Evolutionary conservation across 495 filamentous ascomycete species (phyloP).

Genomic region (Aspergillus carlsbadensis): DNA sequence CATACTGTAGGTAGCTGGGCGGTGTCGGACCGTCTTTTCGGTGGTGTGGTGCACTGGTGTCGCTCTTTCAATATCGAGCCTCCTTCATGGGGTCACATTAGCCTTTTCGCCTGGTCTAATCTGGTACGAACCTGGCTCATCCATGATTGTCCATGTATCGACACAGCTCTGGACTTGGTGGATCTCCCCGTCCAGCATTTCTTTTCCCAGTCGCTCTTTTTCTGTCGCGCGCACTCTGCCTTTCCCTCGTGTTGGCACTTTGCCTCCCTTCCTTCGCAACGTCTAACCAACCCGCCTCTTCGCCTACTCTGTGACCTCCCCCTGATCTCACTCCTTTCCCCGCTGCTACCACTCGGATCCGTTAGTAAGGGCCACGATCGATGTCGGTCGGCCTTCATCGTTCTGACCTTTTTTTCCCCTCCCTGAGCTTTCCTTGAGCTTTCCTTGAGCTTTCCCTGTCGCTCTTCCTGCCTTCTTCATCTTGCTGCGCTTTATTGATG

Average conservation of each 20-base stretch:
- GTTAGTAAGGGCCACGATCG: constrained; percentile 1
- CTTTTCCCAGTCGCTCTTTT: not conserved
- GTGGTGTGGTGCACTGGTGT: no score
- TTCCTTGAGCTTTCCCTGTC: not conserved
- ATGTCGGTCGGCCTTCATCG: not conserved
- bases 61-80: not conserved
- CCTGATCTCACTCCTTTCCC: constrained; percentile 7
- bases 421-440: not conserved
- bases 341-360: not conserved
- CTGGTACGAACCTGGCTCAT: no score
- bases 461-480: not conserved
- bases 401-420: not conserved
- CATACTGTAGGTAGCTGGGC: no score
- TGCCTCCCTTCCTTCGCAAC: constrained; percentile 1
- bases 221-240: no score
- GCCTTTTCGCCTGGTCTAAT: constrained; percentile 6
- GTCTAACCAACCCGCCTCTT: not conserved
- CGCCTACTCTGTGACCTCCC: not conserved
- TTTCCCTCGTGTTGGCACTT: constrained; percentile 2
- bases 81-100: constrained; percentile 1
- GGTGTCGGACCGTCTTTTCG: no score
- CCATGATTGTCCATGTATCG: not conserved
- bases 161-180: constrained; percentile 7
- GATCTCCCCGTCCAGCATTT: constrained; percentile 5
- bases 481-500: constrained; percentile 1